Conservation (phyloP, 2,329 filamentous ascomycete species). For the Trichoderma brevicompactum region DNA sequence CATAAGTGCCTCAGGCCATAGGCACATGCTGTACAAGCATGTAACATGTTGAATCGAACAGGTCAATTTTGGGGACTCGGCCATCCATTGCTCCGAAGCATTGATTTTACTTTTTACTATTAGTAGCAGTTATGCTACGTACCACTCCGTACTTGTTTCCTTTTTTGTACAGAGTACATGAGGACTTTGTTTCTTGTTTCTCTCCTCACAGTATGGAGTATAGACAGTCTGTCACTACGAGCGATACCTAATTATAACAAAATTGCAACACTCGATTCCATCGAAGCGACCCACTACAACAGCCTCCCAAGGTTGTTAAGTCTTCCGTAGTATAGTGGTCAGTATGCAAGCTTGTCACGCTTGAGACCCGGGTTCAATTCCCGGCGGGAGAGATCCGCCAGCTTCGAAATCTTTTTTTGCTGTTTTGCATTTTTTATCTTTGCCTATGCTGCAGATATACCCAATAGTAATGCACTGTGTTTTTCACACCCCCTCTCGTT, state of each 20-base stretch:
- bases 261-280: not conserved
- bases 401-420: slow-evolving; percentile 20
- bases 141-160: no score
- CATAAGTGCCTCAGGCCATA: not conserved
- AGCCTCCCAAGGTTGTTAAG: slow-evolving; percentile 8
- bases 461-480: not conserved
- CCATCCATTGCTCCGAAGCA: not conserved
- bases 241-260: not conserved
- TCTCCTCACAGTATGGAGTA: not conserved
- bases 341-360: slow-evolving; percentile 36
- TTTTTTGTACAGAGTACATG: no score
- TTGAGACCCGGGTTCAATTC: slow-evolving; percentile 36
- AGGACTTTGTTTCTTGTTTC: no score
- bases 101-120: not conserved
- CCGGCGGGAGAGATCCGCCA: slow-evolving; percentile 33
- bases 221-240: not conserved
- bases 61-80: not conserved
- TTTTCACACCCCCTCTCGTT: not conserved
- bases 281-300: slow-evolving; percentile 27
- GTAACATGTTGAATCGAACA: not conserved
- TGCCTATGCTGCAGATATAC: not conserved
- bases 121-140: no score
- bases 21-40: not conserved
- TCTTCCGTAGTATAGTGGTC: slow-evolving; percentile 36
- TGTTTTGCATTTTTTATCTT: not conserved